Conservation (phyloP, 257 asterid genomes). For the Rehmannia glutinosa region DNA sequence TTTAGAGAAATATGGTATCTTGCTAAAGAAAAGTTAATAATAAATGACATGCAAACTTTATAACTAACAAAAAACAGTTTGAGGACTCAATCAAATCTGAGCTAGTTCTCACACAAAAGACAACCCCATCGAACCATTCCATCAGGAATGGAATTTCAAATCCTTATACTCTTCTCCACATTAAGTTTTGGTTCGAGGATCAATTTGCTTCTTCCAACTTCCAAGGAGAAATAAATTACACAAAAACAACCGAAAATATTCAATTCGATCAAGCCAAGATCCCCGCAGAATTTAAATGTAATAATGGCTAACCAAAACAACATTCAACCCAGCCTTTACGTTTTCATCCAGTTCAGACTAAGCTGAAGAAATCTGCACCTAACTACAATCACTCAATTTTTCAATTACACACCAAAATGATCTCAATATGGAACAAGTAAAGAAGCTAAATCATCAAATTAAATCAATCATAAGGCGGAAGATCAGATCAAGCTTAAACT, state of each 20-base stretch:
- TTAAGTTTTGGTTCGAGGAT: conserved; percentile 2
- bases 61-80: background rate
- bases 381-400: background rate
- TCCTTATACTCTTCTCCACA: background rate
- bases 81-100: background rate
- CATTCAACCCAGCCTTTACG: background rate
- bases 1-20: background rate
- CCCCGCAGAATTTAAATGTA: background rate
- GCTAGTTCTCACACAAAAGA: background rate
- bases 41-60: background rate
- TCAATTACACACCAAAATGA: background rate
- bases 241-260: background rate
- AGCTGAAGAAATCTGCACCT: conserved; percentile 9
- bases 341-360: conserved; percentile 20
- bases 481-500: conserved; percentile 31
- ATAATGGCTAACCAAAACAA: background rate
- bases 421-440: background rate
- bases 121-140: background rate
- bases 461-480: conserved; percentile 2
- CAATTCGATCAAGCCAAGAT: background rate
- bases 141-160: background rate
- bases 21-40: background rate
- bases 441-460: background rate
- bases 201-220: conserved; percentile 3
- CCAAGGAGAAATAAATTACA: background rate